These are phyloP conservation scores for Colletotrichum sp. DNA, from an alignment of 2,329 filamentous ascomycete genomes.

Conservation along the genomic window DNA sequence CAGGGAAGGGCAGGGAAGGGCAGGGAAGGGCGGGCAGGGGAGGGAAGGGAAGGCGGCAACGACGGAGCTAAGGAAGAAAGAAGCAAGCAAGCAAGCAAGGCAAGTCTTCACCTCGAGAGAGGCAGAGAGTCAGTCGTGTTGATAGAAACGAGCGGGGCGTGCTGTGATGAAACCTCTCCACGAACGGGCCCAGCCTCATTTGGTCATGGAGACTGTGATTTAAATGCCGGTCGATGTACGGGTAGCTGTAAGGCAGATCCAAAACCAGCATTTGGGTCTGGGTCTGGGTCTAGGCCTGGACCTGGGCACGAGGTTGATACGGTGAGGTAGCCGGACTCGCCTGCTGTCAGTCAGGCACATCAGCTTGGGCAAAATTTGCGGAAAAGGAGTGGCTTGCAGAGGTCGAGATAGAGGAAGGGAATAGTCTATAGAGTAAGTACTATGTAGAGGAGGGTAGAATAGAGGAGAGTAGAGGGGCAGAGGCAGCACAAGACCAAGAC, in stretches of 20 bases:
- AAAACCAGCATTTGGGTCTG: background rate
- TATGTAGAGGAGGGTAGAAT: background rate
- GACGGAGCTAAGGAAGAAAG: background rate
- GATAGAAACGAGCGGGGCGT: slow-evolving; percentile 44
- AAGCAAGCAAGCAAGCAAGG: background rate
- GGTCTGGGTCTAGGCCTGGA: background rate
- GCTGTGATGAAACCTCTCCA: slow-evolving; percentile 47
- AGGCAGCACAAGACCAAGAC: slow-evolving; percentile 16
- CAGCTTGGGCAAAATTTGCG: slow-evolving; percentile 11
- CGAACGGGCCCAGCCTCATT: slow-evolving; percentile 50
- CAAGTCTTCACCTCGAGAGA: background rate
- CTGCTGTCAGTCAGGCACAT: slow-evolving; percentile 27
- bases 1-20: background rate
- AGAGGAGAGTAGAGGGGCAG: background rate
- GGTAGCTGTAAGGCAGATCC: background rate
- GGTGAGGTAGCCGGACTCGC: background rate
- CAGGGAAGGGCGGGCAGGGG: background rate
- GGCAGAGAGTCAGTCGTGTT: background rate
- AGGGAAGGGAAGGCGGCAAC: background rate
- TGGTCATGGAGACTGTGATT: slow-evolving; percentile 40
- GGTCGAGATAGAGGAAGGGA: background rate
- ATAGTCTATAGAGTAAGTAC: background rate
- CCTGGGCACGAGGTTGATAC: background rate
- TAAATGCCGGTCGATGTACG: background rate
- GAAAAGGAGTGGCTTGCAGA: background rate